Evolutionary conservation across 805 yeast genomes (phyloP).

Genomic region (Debaryomyces castellii): DNA sequence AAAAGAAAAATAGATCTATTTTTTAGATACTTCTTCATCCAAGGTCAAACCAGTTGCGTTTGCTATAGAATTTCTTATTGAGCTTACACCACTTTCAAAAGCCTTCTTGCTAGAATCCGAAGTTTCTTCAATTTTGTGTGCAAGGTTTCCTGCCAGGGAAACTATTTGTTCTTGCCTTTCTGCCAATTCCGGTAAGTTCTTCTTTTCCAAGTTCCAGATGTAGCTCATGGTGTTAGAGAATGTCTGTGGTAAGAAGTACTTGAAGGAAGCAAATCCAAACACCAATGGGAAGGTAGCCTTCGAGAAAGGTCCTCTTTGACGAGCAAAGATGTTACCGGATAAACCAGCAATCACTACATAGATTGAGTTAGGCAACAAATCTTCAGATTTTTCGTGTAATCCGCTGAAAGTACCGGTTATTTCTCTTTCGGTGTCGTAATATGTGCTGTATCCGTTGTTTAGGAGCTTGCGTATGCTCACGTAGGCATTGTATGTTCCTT

Average conservation of each 20-base stretch:
- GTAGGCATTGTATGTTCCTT: conserved; percentile 31
- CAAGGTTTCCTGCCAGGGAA: conserved; percentile 44
- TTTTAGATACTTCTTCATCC: conserved; percentile 58
- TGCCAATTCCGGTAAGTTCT: conserved; percentile 62
- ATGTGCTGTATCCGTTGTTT: conserved; percentile 48
- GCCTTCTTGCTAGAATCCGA: conserved; percentile 36
- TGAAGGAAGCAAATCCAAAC: conserved; percentile 65
- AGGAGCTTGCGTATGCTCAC: conserved; percentile 29
- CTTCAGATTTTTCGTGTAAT: conserved; percentile 66
- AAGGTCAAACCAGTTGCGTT: conserved; percentile 67
- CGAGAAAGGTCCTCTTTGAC: conserved; percentile 59
- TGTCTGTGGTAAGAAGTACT: conserved; percentile 70
- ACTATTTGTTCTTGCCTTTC: conserved; percentile 54
- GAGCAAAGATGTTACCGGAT: conserved; percentile 70
- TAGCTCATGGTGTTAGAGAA: conserved; percentile 58
- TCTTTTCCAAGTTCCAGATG: conserved; percentile 60
- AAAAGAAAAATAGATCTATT: conserved; percentile 20
- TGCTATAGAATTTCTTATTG: conserved; percentile 46
- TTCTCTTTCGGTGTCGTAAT: conserved; percentile 59
- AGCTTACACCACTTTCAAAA: conserved; percentile 34
- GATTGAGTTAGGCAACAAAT: conserved; percentile 65
- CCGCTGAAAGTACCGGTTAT: conserved; percentile 62
- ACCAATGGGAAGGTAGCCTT: conserved; percentile 57
- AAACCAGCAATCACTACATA: conserved; percentile 69
- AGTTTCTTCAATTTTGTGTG: conserved; percentile 43